Evolutionary conservation across 306 rosid species (phyloP), one percentile per base, ranked within the genome.

Genomic region (Cotoneaster glaucophyllus): DNA sequence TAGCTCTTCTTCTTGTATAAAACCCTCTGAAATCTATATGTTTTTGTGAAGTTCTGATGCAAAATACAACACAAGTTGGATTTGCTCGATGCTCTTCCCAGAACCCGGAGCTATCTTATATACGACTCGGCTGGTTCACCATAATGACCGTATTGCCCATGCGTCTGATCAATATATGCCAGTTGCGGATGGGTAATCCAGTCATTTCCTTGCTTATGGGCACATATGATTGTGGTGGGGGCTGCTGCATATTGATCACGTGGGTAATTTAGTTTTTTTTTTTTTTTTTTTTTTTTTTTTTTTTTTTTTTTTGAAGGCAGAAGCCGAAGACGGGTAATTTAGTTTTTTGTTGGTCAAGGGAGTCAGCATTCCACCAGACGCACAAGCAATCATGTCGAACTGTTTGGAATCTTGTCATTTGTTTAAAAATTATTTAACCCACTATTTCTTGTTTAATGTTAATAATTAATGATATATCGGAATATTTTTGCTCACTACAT

Each of bases 201-300:
- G 73, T 54, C 68, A 21, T 24, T 29, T 79, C 44, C 0, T 12
- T 37, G 69, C 15, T 24, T 24, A 70, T 32, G 4, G 53, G 4
- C 41, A 7, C 41, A 1, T 0, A 1, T 37, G 0, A 37, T 7
- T 37, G 41, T 7, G 41, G 41, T 37, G 26, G n/a, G 10, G 7
- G 41, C 56, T 43, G 64, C 41, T 71, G 71, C 82, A 72, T 77
- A 72, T 86, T n/a, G 18, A 31, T 69, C 86, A 85, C 83, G 65
- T 81, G 84, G 78, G 67, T 58, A 64, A 81, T 71, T 68, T n/a
- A n/a, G n/a, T n/a, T n/a, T n/a, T n/a, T n/a, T n/a, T n/a, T n/a
- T n/a, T n/a, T n/a, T n/a, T n/a, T n/a, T n/a, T n/a, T n/a, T n/a
- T n/a, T n/a, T n/a, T n/a, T n/a, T n/a, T n/a, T n/a, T n/a, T n/a